Conservation (phyloP, 164 flowering plant species). For the Chloranthus sessilifolius region DNA sequence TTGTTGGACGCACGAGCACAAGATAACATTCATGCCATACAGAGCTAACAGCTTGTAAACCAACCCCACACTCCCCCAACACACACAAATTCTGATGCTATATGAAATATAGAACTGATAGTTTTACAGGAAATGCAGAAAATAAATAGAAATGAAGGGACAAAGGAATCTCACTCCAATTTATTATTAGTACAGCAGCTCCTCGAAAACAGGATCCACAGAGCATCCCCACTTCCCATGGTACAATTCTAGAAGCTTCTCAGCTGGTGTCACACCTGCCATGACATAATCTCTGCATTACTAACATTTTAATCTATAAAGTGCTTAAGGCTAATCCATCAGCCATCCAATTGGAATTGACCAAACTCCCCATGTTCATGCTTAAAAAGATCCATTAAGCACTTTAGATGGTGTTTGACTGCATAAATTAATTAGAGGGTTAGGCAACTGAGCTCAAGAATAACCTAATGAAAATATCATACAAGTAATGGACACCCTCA, state of each 20-base stretch:
- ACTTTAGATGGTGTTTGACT: neutral
- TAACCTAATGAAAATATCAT: no score
- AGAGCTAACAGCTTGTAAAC: no score
- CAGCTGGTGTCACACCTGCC: conserved; percentile 94
- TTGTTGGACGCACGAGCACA: no score
- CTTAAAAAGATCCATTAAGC: neutral
- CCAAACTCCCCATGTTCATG: neutral
- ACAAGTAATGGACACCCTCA: no score
- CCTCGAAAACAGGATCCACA: conserved; percentile 87
- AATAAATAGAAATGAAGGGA: no score
- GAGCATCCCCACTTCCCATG: conserved; percentile 75
- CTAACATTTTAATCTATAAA: neutral
- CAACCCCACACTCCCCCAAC: no score
- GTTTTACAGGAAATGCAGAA: no score
- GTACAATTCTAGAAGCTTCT: conserved; percentile 78
- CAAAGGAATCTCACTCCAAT: no score
- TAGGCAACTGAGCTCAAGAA: neutral
- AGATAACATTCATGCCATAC: no score
- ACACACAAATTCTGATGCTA: no score
- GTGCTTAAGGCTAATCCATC: neutral
- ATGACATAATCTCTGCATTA: conserved; percentile 1
- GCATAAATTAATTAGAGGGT: neutral
- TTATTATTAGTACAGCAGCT: conserved; percentile 79
- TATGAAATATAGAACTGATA: no score
- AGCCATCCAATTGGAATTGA: neutral